phyloP scores from a whole-genome alignment of 2,329 filamentous ascomycete species.

The Fusarium humuli region DNA sequence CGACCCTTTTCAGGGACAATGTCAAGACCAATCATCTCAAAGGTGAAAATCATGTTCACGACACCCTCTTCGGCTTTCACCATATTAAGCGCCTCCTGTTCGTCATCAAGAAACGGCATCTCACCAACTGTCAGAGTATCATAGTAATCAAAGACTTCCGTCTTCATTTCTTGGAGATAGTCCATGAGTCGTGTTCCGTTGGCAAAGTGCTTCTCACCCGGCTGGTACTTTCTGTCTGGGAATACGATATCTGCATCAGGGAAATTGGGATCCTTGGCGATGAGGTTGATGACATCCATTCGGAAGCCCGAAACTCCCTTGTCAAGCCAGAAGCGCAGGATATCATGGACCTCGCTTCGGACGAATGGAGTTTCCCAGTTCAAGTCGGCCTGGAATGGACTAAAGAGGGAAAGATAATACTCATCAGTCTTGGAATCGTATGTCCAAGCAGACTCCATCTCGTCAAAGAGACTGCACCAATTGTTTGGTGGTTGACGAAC shows the following conservation, averaged over 20 bases:
- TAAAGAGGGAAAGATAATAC: constrained; percentile 83
- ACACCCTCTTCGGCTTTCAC: not conserved
- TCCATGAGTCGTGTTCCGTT: constrained; percentile 77
- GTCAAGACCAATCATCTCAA: constrained; percentile 1
- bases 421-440: constrained; percentile 77
- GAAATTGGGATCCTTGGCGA: constrained; percentile 71
- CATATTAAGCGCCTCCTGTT: not conserved
- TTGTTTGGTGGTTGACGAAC: constrained; percentile 78
- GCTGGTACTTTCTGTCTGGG: constrained; percentile 60
- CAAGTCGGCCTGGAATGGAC: constrained; percentile 80
- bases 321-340: constrained; percentile 83
- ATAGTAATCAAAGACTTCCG: constrained; percentile 66
- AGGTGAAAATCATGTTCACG: constrained; percentile 10
- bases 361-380: constrained; percentile 82
- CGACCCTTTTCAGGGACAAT: not conserved
- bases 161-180: constrained; percentile 73
- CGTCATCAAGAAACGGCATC: constrained; percentile 66
- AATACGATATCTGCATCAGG: constrained; percentile 68
- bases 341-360: constrained; percentile 75
- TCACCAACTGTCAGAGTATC: constrained; percentile 77
- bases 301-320: constrained; percentile 79
- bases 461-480: constrained; percentile 73
- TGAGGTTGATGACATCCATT: constrained; percentile 79
- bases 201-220: constrained; percentile 66
- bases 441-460: constrained; percentile 69